Conservation (phyloP, 176 grass and related monocot species). For the Oryza punctata region DNA sequence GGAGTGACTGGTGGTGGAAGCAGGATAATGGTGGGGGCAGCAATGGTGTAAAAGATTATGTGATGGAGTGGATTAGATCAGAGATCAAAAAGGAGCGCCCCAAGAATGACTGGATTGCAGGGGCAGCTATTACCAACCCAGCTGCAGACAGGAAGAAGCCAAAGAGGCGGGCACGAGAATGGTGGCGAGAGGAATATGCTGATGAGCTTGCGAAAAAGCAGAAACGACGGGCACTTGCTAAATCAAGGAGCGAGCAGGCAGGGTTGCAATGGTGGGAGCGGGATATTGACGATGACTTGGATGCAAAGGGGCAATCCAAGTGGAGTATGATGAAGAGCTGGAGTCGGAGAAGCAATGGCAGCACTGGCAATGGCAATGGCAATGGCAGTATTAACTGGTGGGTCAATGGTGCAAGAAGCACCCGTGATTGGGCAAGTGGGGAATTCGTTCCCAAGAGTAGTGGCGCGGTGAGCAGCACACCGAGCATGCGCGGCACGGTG, state of each 20-base stretch:
- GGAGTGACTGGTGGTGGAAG: conserved; percentile 55
- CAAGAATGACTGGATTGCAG: conserved; percentile 65
- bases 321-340: conserved; percentile 51
- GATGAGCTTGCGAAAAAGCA: conserved; percentile 78
- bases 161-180: conserved; percentile 53
- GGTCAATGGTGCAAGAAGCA: conserved; percentile 51
- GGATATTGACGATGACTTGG: conserved; percentile 48
- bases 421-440: conserved; percentile 46
- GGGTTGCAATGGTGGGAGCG: conserved; percentile 59
- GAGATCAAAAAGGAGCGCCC: conserved; percentile 88
- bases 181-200: conserved; percentile 89
- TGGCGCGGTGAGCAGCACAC: conserved; percentile 67
- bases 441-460: conserved; percentile 56
- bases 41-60: conserved; percentile 68
- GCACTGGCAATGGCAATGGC: conserved; percentile 19
- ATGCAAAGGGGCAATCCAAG: conserved; percentile 50
- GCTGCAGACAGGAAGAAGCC: conserved; percentile 49
- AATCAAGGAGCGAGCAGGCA: conserved; percentile 48
- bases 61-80: conserved; percentile 90
- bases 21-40: conserved; percentile 33
- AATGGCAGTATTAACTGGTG: conserved; percentile 54
- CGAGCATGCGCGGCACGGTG: conserved; percentile 82
- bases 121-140: conserved; percentile 26
- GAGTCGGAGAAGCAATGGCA: conserved; percentile 44
- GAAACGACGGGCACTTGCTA: conserved; percentile 50